phyloP scores from a whole-genome alignment of 441 rosid species.

The Arabidopsis lyrata region DNA sequence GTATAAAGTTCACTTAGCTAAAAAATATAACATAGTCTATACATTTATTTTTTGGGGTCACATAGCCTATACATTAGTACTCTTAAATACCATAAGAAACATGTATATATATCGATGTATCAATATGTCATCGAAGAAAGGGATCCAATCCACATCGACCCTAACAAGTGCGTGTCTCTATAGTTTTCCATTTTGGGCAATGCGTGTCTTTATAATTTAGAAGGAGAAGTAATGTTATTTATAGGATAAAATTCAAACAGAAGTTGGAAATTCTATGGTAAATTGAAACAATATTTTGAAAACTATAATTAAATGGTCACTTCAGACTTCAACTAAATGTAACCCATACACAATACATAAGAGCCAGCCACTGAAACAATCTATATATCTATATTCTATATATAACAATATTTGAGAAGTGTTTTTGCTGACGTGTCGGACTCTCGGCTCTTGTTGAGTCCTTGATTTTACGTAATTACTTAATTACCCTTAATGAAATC shows the following conservation, averaged over 20 bases:
- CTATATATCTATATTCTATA: no score
- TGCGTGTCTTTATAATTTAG: neutral
- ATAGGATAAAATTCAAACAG: neutral
- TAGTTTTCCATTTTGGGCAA: neutral
- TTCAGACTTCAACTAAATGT: neutral
- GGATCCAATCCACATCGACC: neutral
- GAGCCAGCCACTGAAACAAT: neutral
- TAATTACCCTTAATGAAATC: no score
- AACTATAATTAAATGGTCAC: neutral
- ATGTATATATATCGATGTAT: neutral
- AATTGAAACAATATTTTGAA: neutral
- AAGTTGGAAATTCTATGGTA: neutral
- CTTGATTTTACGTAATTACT: no score
- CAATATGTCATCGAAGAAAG: neutral
- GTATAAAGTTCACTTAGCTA: neutral
- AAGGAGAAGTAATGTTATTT: neutral
- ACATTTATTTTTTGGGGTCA: neutral
- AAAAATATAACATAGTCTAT: neutral
- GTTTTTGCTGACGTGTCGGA: no score
- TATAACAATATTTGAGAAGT: no score
- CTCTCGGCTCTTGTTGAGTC: no score
- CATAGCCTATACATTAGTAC: neutral
- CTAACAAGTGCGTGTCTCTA: neutral
- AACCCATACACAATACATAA: neutral
- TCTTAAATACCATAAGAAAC: neutral